These are phyloP conservation scores for Cryphonectria naterciae DNA, from an alignment of 2,329 filamentous ascomycete genomes.

Conservation along the genomic window DNA sequence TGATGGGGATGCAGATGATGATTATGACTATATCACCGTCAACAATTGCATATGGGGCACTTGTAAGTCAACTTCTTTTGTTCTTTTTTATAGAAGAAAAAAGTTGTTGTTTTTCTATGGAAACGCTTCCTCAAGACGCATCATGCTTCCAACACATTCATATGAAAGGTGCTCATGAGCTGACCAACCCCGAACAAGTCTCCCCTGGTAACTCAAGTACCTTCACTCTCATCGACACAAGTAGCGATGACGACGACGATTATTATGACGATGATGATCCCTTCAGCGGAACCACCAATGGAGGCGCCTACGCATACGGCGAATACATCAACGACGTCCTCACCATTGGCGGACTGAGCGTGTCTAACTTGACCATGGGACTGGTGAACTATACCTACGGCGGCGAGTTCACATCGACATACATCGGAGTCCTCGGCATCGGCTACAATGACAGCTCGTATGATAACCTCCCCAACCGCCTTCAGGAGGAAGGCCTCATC, in stretches of 20 bases:
- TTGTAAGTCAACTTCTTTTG: slow-evolving; percentile 21
- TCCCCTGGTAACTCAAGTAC: slow-evolving; percentile 32
- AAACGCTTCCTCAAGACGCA: not conserved
- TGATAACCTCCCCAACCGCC: slow-evolving; percentile 34
- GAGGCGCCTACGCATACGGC: slow-evolving; percentile 30
- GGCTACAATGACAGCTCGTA: slow-evolving; percentile 33
- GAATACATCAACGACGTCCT: slow-evolving; percentile 37
- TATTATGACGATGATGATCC: slow-evolving; percentile 5
- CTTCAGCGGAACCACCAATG: slow-evolving; percentile 28
- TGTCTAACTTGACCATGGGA: slow-evolving; percentile 38
- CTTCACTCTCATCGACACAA: slow-evolving; percentile 29
- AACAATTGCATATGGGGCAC: slow-evolving; percentile 35
- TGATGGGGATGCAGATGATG: slow-evolving; percentile 11
- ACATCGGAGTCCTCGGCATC: slow-evolving; percentile 38
- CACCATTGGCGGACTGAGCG: slow-evolving; percentile 32
- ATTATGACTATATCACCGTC: not conserved
- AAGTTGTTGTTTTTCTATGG: not conserved
- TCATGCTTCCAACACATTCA: not conserved
- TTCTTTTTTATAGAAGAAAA: no score
- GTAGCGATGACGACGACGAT: slow-evolving; percentile 1
- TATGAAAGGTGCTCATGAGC: slow-evolving; percentile 9
- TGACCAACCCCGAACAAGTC: slow-evolving; percentile 18
- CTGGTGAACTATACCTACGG: slow-evolving; percentile 30
- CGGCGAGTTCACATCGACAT: not conserved
- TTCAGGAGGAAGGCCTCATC: slow-evolving; percentile 36